These are phyloP conservation scores for Monilinia fructicola DNA, from an alignment of 2,329 filamentous ascomycete genomes.

Conservation along the genomic window DNA sequence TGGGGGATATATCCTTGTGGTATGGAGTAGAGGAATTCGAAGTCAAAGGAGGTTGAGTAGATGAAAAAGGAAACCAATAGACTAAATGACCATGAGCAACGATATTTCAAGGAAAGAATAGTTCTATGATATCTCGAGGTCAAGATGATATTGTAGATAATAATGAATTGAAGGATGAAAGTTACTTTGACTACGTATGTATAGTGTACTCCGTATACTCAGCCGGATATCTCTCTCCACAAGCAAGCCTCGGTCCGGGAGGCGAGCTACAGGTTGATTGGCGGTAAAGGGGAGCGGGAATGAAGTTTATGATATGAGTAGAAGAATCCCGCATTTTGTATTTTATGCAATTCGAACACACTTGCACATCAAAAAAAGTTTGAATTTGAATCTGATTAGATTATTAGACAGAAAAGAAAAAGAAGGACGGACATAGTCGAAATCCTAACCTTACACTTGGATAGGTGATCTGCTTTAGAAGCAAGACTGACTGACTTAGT, in stretches of 20 bases:
- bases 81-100: not conserved
- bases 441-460: too few species aligned
- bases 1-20: not conserved
- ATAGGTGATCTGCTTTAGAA: too few species aligned
- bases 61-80: not conserved
- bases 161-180: not conserved
- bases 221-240: not conserved
- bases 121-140: not conserved
- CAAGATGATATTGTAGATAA: not conserved
- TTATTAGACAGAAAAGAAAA: too few species aligned
- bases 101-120: not conserved
- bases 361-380: too few species aligned
- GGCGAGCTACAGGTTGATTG: slow-evolving; percentile 6
- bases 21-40: not conserved
- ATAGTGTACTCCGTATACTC: not conserved
- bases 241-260: slow-evolving; percentile 13
- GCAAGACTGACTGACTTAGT: too few species aligned
- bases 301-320: slow-evolving; percentile 2
- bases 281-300: not conserved
- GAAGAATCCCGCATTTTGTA: not conserved
- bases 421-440: too few species aligned
- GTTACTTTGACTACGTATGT: not conserved
- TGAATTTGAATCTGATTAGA: too few species aligned
- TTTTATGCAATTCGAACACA: not conserved
- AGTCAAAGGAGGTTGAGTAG: too few species aligned